Evolutionary conservation across 2,329 filamentous ascomycete species (phyloP).

Genomic region (Diatrype stigma): DNA sequence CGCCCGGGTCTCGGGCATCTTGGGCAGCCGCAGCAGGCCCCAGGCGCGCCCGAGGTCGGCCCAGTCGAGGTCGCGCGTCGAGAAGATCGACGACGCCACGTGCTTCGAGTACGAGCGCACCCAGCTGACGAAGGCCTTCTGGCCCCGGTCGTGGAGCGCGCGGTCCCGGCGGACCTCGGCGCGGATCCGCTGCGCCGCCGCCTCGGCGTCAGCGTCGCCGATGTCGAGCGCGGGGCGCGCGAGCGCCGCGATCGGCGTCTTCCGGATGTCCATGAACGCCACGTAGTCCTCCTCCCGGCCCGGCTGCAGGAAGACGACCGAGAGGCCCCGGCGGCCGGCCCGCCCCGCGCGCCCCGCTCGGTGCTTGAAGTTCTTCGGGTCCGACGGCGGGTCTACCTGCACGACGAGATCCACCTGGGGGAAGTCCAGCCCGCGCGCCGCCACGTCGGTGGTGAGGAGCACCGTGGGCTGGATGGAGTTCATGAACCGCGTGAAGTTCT

Average conservation of each 20-base stretch:
- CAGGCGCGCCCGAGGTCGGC: conserved; percentile 73
- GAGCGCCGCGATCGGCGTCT: conserved; percentile 73
- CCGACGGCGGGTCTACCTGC: conserved; percentile 77
- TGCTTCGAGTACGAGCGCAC: conserved; percentile 89
- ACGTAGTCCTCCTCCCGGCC: conserved; percentile 88
- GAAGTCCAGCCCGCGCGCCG: conserved; percentile 86
- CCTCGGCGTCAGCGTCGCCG: conserved; percentile 57
- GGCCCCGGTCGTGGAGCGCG: conserved; percentile 76
- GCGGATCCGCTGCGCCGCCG: conserved; percentile 58
- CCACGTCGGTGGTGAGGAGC: conserved; percentile 88
- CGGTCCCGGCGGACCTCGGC: conserved; percentile 48
- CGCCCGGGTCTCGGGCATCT: conserved; percentile 83
- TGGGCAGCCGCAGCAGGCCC: conserved; percentile 81
- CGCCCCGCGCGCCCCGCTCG: conserved; percentile 85
- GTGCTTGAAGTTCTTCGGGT: conserved; percentile 94
- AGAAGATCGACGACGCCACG: conserved; percentile 87
- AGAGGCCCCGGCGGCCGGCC: conserved; percentile 80
- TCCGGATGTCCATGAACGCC: conserved; percentile 77
- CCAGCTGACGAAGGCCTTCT: conserved; percentile 91
- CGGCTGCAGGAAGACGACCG: conserved; percentile 79
- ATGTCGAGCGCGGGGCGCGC: conserved; percentile 51
- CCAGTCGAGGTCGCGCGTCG: conserved; percentile 79
- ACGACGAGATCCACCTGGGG: conserved; percentile 88
- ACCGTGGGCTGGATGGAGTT: conserved; percentile 71
- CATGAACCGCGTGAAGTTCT: conserved; percentile 80